Evolutionary conservation across 2,329 filamentous ascomycete species (phyloP).

Genomic region (Elsinoe ampelina): DNA sequence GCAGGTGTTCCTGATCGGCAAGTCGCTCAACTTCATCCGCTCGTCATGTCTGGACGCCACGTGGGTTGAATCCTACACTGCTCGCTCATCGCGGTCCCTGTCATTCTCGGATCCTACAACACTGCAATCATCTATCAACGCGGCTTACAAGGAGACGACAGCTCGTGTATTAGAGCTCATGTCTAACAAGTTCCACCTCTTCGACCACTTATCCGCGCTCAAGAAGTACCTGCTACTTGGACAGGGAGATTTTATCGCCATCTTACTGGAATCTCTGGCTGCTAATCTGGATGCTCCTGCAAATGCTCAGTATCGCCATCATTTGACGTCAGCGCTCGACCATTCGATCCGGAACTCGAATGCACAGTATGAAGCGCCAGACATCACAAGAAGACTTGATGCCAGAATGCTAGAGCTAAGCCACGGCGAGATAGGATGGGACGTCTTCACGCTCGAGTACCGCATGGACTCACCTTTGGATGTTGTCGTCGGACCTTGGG

Average conservation of each 20-base stretch:
- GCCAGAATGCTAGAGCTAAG: conserved; percentile 97
- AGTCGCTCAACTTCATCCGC: conserved; percentile 95
- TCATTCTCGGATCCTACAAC: conserved; percentile 88
- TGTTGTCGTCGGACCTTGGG: conserved; percentile 93
- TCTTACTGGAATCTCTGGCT: conserved; percentile 93
- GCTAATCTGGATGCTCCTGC: conserved; percentile 89
- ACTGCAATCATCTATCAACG: conserved; percentile 85
- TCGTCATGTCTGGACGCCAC: conserved; percentile 87
- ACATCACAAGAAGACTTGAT: conserved; percentile 83
- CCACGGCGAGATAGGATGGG: conserved; percentile 96
- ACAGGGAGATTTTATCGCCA: conserved; percentile 91
- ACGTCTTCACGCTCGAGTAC: conserved; percentile 97
- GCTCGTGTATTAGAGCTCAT: conserved; percentile 85
- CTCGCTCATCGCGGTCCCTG: conserved; percentile 82
- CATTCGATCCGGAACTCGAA: conserved; percentile 96
- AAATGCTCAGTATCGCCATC: conserved; percentile 94
- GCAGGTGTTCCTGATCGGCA: conserved; percentile 94
- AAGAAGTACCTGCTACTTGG: conserved; percentile 93
- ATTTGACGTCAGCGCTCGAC: conserved; percentile 91
- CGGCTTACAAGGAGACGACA: conserved; percentile 98
- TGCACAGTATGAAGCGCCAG: conserved; percentile 86
- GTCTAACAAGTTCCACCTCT: conserved; percentile 89
- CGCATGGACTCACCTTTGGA: conserved; percentile 95
- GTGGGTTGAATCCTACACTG: conserved; percentile 95
- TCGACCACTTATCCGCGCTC: conserved; percentile 80